Evolutionary conservation across 768 basidiomycete species (phyloP).

Genomic region (Trametes coccinea): DNA sequence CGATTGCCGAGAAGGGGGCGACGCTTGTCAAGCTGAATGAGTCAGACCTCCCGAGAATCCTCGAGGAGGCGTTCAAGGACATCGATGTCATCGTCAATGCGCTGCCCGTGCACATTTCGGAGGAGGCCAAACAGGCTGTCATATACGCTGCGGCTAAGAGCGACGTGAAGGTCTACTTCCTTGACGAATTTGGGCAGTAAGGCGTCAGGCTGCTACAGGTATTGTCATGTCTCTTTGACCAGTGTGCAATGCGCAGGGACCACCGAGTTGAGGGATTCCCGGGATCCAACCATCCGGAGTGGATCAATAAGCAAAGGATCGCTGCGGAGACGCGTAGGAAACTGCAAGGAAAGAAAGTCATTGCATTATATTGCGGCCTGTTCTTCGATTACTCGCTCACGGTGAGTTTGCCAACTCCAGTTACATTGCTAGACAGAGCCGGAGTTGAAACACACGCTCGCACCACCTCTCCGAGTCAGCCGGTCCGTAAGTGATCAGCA

Average conservation of each 20-base stretch:
- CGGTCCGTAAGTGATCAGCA: background rate
- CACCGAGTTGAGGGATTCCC: constrained; percentile 23
- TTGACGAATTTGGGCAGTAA: constrained; percentile 26
- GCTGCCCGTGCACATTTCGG: background rate
- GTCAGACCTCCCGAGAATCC: background rate
- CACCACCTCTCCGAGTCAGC: background rate
- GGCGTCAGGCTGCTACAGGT: too few relatives aligned
- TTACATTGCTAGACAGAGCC: background rate
- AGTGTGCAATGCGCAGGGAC: constrained; percentile 6
- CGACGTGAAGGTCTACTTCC: constrained; percentile 24
- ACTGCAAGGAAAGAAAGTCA: constrained; percentile 18
- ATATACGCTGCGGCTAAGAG: constrained; percentile 1
- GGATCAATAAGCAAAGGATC: constrained; percentile 13
- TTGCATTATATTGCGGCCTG: constrained; percentile 13
- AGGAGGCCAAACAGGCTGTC: constrained; percentile 9
- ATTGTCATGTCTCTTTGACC: too few relatives aligned
- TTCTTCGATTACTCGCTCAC: constrained; percentile 9
- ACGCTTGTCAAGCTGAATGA: constrained; percentile 18
- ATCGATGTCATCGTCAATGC: constrained; percentile 29
- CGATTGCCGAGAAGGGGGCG: constrained; percentile 18
- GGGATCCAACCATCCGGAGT: constrained; percentile 13
- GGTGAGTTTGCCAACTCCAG: background rate
- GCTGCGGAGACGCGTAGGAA: constrained; percentile 1
- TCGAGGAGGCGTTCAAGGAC: constrained; percentile 16
- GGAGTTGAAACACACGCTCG: background rate